Conservation (phyloP, 768 basidiomycete genomes). For the Suillus tomentosus region DNA sequence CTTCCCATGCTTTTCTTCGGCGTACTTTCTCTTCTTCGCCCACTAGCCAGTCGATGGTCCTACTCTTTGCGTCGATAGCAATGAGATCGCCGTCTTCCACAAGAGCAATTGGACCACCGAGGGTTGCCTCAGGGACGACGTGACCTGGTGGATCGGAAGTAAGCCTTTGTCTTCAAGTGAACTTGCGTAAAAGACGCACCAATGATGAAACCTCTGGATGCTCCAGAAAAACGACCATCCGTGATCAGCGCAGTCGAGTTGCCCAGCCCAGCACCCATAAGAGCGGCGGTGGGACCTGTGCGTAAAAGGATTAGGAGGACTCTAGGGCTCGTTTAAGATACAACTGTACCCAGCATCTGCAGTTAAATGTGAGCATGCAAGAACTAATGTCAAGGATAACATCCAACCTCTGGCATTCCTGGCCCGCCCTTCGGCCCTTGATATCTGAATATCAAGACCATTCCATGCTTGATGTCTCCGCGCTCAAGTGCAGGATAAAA, state of each 20-base stretch:
- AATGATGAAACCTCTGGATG: slow-evolving; percentile 67
- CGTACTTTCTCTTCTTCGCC: slow-evolving; percentile 62
- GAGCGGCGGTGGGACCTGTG: slow-evolving; percentile 74
- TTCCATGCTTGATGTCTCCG: slow-evolving; percentile 76
- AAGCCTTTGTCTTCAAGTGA: slow-evolving; percentile 38
- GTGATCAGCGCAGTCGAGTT: slow-evolving; percentile 81
- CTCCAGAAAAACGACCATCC: slow-evolving; percentile 89
- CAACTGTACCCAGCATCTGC: slow-evolving; percentile 46
- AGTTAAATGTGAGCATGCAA: slow-evolving; percentile 9
- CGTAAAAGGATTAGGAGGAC: slow-evolving; percentile 15
- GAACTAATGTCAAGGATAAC: neutral
- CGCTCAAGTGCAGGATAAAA: slow-evolving; percentile 76
- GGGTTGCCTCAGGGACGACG: slow-evolving; percentile 63
- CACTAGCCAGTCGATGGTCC: slow-evolving; percentile 74
- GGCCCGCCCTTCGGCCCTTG: slow-evolving; percentile 92
- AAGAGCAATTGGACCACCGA: slow-evolving; percentile 87
- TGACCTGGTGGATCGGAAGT: slow-evolving; percentile 49
- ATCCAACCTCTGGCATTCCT: slow-evolving; percentile 79
- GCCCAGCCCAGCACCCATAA: slow-evolving; percentile 83
- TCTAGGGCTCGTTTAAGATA: neutral
- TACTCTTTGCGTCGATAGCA: slow-evolving; percentile 66
- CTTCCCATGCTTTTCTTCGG: slow-evolving; percentile 71
- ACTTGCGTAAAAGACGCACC: slow-evolving; percentile 32
- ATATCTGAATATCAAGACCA: slow-evolving; percentile 81
- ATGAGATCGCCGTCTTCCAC: slow-evolving; percentile 83